Evolutionary conservation across 371 early-diverging fungal genomes (phyloP).

Genomic region (Mortierella sp.): DNA sequence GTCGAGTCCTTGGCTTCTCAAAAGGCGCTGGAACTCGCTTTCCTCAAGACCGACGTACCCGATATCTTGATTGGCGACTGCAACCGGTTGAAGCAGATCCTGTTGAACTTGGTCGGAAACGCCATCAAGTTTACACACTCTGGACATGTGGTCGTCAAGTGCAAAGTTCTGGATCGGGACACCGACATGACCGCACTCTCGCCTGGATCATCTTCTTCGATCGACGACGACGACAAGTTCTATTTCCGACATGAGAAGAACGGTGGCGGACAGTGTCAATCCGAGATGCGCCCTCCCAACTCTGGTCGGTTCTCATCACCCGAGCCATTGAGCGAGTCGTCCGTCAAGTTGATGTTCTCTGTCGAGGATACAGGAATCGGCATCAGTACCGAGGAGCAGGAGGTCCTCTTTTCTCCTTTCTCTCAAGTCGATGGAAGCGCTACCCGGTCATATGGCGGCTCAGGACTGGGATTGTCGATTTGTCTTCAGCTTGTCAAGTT

Average conservation of each 20-base stretch:
- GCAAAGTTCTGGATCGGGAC: conserved; percentile 38
- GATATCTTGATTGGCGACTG: conserved; percentile 60
- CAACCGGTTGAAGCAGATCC: conserved; percentile 65
- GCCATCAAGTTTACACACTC: conserved; percentile 78
- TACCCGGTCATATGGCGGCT: conserved; percentile 65
- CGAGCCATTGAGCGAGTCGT: conserved; percentile 47
- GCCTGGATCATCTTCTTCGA: conserved; percentile 1
- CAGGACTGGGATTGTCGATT: conserved; percentile 72
- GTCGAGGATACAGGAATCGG: conserved; percentile 77
- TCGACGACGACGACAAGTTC: conserved; percentile 52
- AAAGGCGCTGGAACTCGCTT: conserved; percentile 66
- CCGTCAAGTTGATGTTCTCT: conserved; percentile 44
- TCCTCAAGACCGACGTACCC: conserved; percentile 66
- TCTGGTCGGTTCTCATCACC: conserved; percentile 55
- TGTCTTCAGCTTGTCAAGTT: conserved; percentile 66
- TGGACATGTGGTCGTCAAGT: conserved; percentile 67
- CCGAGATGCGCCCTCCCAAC: conserved; percentile 51
- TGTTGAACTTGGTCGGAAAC: conserved; percentile 70
- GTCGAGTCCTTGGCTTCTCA: conserved; percentile 65
- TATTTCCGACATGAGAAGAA: conserved; percentile 52
- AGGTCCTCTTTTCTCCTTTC: conserved; percentile 69
- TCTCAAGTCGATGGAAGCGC: conserved; percentile 75
- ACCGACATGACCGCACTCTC: conserved; percentile 25
- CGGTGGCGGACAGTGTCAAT: conserved; percentile 42
- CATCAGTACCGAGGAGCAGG: conserved; percentile 67